Percentiles rank a stretch among this genome's conserved stretches.
Evolutionary conservation across 306 rosid species (phyloP).

Genomic region (Alnus rubra): DNA sequence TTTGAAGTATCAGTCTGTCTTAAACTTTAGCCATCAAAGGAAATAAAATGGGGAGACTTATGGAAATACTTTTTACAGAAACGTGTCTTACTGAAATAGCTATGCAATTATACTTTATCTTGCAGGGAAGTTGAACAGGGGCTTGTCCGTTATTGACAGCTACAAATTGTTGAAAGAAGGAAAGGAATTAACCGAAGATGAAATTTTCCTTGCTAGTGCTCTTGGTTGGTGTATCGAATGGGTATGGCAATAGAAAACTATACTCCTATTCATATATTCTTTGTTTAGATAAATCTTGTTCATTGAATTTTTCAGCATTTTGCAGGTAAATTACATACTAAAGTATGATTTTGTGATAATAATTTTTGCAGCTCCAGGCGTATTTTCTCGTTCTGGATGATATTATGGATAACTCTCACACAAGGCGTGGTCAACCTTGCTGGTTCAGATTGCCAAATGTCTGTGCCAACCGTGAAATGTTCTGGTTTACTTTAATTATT

Average conservation of each 20-base stretch:
- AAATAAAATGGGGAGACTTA: slow-evolving; percentile 6
- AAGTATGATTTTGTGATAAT: slow-evolving; percentile 16
- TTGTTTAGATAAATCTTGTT: not conserved
- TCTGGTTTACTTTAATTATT: not conserved
- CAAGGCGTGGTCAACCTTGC: slow-evolving; percentile 66
- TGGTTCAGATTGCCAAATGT: slow-evolving; percentile 64
- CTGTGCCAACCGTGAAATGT: slow-evolving; percentile 19
- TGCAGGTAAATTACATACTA: not conserved
- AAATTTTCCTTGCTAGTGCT: slow-evolving; percentile 54
- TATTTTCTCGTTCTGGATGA: slow-evolving; percentile 68
- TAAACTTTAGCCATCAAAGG: not conserved
- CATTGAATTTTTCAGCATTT: slow-evolving; percentile 1
- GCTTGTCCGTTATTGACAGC: slow-evolving; percentile 63
- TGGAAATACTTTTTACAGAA: not conserved
- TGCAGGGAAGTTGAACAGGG: slow-evolving; percentile 68
- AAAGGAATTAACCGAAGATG: slow-evolving; percentile 45
- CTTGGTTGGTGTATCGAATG: slow-evolving; percentile 76
- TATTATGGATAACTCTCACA: slow-evolving; percentile 61
- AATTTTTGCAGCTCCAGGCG: slow-evolving; percentile 59
- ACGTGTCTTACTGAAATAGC: slow-evolving; percentile 17
- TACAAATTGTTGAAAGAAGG: slow-evolving; percentile 54
- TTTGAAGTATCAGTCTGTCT: not conserved
- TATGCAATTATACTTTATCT: slow-evolving; percentile 8
- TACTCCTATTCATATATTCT: not conserved
- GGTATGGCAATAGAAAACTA: slow-evolving; percentile 32